Conservation (phyloP, 148 eudicot species). For the Fallopia convolvulus region DNA sequence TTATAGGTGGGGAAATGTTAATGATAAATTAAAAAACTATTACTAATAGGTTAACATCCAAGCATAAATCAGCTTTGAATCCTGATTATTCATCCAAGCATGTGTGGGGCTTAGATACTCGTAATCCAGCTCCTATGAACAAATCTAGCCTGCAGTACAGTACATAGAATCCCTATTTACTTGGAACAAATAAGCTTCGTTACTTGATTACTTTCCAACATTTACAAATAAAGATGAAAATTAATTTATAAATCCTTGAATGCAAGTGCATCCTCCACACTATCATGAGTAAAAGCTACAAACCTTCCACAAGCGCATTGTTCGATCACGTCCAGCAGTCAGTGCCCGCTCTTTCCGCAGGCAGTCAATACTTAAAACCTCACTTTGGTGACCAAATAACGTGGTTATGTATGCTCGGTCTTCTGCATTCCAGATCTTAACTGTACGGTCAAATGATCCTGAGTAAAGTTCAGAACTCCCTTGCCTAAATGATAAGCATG, state of each 20-base stretch:
- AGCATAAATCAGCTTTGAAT: background rate
- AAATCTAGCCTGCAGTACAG: background rate
- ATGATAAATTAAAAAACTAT: background rate
- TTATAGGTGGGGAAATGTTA: background rate
- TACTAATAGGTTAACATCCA: background rate
- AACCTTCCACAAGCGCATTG: conserved; percentile 91
- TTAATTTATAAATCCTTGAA: background rate
- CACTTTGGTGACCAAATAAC: conserved; percentile 89
- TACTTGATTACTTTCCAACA: background rate
- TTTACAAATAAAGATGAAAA: background rate
- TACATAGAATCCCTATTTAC: background rate
- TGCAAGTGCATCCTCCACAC: background rate
- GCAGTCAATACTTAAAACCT: conserved; percentile 74
- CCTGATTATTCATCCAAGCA: background rate
- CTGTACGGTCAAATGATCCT: conserved; percentile 79
- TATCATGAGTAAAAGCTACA: background rate
- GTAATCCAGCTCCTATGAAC: background rate
- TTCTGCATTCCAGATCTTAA: conserved; percentile 90
- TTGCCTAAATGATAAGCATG: conserved; percentile 88
- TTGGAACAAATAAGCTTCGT: background rate
- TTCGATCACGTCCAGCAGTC: conserved; percentile 88
- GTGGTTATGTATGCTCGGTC: conserved; percentile 67
- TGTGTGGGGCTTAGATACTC: background rate
- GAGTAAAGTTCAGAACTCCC: conserved; percentile 81
- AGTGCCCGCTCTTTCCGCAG: conserved; percentile 79